phyloP scores from a whole-genome alignment of 192 early-diverging fungal genomes.

The Mortierella claussenii region DNA sequence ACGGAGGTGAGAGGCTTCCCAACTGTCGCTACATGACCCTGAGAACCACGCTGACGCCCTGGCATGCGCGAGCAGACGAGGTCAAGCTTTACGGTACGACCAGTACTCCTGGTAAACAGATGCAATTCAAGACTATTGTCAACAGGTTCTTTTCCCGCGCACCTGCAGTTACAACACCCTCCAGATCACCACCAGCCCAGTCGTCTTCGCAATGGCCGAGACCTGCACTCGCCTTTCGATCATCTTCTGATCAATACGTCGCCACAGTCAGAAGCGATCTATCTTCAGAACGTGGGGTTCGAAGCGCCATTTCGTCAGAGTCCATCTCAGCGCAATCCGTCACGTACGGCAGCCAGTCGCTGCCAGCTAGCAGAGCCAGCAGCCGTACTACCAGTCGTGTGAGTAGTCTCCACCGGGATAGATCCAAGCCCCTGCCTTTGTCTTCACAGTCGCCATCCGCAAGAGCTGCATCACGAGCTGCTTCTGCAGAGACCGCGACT shows the following conservation, averaged over 20 bases:
- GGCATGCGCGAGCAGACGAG: constrained; percentile 55
- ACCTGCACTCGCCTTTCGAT: background rate
- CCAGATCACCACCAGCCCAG: background rate
- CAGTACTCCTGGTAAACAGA: background rate
- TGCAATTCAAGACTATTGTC: constrained; percentile 23
- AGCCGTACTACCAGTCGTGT: constrained; percentile 7
- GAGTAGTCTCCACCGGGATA: background rate
- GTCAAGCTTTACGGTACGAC: constrained; percentile 43
- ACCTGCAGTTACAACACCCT: background rate
- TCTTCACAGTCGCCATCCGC: background rate
- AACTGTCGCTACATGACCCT: constrained; percentile 37
- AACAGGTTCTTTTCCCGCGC: constrained; percentile 19
- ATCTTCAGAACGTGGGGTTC: background rate
- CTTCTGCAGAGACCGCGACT: background rate
- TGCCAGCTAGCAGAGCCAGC: background rate
- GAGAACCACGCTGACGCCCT: constrained; percentile 51
- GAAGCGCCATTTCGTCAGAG: background rate
- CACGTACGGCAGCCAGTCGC: background rate
- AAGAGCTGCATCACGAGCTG: background rate
- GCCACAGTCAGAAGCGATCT: background rate
- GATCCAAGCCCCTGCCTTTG: background rate
- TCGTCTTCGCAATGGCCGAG: background rate
- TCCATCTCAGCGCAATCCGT: background rate
- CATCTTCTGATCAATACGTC: background rate
- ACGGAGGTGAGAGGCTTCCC: background rate